Evolutionary conservation across 805 yeast species (phyloP), one percentile per base, ranked within the genome.

Genomic region (Zygotorulaspora florentina): DNA sequence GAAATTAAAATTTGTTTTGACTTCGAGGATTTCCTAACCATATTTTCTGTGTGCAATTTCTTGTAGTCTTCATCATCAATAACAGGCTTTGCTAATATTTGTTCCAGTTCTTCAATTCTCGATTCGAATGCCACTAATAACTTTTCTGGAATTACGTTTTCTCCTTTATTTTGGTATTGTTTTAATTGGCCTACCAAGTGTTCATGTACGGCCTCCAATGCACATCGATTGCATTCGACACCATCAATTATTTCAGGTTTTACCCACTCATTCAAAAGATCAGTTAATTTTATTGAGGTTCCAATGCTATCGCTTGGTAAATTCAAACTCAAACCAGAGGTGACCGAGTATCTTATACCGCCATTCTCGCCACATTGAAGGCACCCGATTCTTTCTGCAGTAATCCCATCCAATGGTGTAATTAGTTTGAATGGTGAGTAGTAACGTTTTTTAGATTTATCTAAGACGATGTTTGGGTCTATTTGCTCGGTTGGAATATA

Each of bases 221-320:
- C 91, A 71, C 98, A 91, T 57, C 98, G 75, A 59, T 90, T 88
- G 70, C 99, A 91, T 65, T 89, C 91, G 30, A 91, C 99, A 38
- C 89, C 96, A 54, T 87, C 90, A 47, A 91, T 89, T 17, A 85
- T 79, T 61, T 91, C 99, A 33, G 90, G 87, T 46, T 78, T 74
- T 5, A 74, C 78, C 87, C 89, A 87, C 35, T 80, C 79, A 38
- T 74, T 69, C 50, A 87, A 64, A 43, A 86, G 70, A 13, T 75
- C 79, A 4, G 75, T 64, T 45, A 86, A 66, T 37, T 69, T 67
- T 30, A 73, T 66, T n/a, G 71, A 59, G 1, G 72, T 60, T 29
- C 73, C 73, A 38, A 65, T 65, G 39, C 64, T 67, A 39, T 70
- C 72, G 35, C 73, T 65, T 0, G 91, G 90, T 40, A 86, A 68